Base-by-base conservation (phyloP, 2,329 filamentous ascomycete genomes). In the Pseudocercospora musae region DNA sequence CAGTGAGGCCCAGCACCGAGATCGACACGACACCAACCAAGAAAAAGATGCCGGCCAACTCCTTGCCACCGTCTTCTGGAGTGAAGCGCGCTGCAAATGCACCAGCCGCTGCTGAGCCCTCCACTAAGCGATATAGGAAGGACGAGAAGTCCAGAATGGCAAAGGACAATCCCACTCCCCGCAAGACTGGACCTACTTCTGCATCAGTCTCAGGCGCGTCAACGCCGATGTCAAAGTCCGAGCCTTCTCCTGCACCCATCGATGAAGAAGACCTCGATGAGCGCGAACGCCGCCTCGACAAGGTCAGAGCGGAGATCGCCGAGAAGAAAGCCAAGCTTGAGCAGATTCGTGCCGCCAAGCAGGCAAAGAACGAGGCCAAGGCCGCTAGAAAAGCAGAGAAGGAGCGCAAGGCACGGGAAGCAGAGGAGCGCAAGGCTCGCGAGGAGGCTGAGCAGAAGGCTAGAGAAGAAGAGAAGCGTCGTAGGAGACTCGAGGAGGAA, bases 351-450 rank as follows among this genome's bases (percentile, higher is more conserved):
- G 37, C 37, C 37, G 37, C 37, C 15, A 40, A 40, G 37, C 52
- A 10, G 37, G 52, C 52, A 18, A 57, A 44, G 44, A 25, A 48
- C 20, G 33, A 40, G 6, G 29, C 53, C 11, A 46, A 57, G 37
- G 55, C 55, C 15, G 31, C 15, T 33, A 18, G 18, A 6, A 52
- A 29, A 18, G 21, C 21, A 10, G 37, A 57, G 37, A 48, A 52
- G 25, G 55, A 57, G 33, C 54, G 42, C 1, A n/a, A 29, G 18
- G 37, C 33, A 11, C 20, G 13, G 13, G 42, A 57, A 21, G 20
- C 46, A 18, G 37, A 29, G 25, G 63, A 46, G 20, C 44, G 49
- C 13, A 59, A 65, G 50, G 50, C 62, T 37, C 37, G 55, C 40
- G 58, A 64, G 60, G 58, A 58, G 44, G 49, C 25, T 9, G 55